Evolutionary conservation across 441 rosid genomes (phyloP), one percentile per base, ranked within the genome.

Genomic region (Euphorbia schlechtendalii): DNA sequence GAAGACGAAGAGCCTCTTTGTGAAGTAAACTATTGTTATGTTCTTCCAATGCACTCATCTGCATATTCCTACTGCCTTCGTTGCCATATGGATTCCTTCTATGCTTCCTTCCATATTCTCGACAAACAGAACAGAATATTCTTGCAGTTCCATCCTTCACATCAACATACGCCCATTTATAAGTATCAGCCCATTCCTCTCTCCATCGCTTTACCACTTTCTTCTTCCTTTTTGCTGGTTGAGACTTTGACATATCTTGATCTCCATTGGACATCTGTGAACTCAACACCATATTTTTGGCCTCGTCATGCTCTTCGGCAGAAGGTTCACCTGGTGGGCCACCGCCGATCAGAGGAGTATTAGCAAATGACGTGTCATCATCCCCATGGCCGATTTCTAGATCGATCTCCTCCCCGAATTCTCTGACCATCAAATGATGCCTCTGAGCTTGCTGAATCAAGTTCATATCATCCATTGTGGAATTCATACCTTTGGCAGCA

Each of bases 111-210:
- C 98, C 99, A 77, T 87, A 95, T 71, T 95, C 99, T 80, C 89
- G 83, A 72, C 99, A 95, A 63, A 95, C 84, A 52, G 99, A 89
- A 69, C 99, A 95, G 76, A 95, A 95, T 74, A 95, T 95, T 84
- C 98, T 85, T 0, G 98, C 82, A 2, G 98, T 95, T 76, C 98
- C 98, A 67, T 95, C 99, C 76, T 89, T 89, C 78, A 89, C 85
- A 68, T 91, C 99, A 34, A 91, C 98, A 76, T 86, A 91, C 18
- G 99, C 99, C 99, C 99, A 95, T 81, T 91, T 91, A 81, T 91
- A 95, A 3, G 99, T 95, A 73, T 91, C 99, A 62, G 99, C 98
- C 99, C 99, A 95, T 81, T 95, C 99, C 82, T 95, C 99, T 82
- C 99, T 88, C 99, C 99, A 95, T 77, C 96, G 79, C 77, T 95